phyloP scores from a whole-genome alignment of 2,329 filamentous ascomycete genomes.

The Penicillium thymicola region DNA sequence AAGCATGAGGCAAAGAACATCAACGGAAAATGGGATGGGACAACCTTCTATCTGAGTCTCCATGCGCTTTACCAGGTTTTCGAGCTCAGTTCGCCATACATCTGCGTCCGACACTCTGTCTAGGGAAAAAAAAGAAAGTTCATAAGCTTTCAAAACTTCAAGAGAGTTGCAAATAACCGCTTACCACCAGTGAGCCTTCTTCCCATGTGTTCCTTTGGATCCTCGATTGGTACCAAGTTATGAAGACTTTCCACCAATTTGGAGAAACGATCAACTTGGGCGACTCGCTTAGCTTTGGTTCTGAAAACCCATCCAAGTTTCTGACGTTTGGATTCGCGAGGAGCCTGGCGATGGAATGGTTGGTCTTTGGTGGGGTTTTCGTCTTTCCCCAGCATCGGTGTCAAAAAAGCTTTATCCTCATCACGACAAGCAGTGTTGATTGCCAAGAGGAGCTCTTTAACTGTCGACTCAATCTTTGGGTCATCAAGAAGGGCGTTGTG shows the following conservation, averaged over 20 bases:
- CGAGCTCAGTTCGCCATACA: background rate
- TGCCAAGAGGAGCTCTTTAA: slow-evolving; percentile 2
- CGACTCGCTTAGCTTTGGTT: background rate
- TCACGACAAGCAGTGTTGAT: background rate
- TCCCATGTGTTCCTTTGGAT: background rate
- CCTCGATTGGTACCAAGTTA: background rate
- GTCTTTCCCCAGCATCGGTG: background rate
- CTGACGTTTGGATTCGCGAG: background rate
- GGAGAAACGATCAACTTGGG: slow-evolving; percentile 6
- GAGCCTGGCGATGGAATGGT: background rate
- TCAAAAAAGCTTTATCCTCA: background rate
- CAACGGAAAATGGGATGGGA: no score
- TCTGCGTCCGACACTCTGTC: background rate
- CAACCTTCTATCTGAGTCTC: no score
- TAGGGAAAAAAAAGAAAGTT: background rate
- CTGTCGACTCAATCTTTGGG: background rate
- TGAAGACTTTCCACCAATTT: slow-evolving; percentile 3
- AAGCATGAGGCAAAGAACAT: no score
- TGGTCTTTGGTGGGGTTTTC: background rate
- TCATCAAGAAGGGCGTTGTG: slow-evolving; percentile 7
- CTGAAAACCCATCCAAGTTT: slow-evolving; percentile 5
- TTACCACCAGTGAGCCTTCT: background rate
- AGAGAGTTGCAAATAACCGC: background rate
- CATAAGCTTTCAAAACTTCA: background rate
- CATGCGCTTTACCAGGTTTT: no score